Evolutionary conservation across 352 stramenopile genomes (phyloP), one percentile per base, ranked within the genome.

Genomic region (Pythium sukuiense): DNA sequence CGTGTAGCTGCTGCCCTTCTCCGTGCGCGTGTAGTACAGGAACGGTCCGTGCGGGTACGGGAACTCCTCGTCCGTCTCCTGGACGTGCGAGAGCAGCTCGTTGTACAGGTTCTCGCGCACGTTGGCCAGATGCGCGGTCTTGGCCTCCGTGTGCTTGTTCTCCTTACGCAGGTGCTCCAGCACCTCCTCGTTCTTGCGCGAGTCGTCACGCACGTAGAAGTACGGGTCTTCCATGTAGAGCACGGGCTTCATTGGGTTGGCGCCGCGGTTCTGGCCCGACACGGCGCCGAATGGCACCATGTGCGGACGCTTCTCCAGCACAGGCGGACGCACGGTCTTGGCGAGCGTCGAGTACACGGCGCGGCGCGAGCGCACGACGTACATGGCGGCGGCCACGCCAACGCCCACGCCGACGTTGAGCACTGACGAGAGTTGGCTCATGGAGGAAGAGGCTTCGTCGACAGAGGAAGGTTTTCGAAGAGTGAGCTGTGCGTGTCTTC

Each of bases 201-300:
- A 78, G 66, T 99, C 95, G 71, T 99, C 96, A 33, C 95, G 90
- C 54, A 98, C 83, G 92, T 97, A 99, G 59, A 95, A 97, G 76
- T 98, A 99, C 54, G 92, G 93, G 81, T 99, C 93, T 24, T 95
- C 85, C 53, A 98, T 74, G 56, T 92, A 84, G 66, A 93, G 65
- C 24, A 93, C 77, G 27, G 95, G 95, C 64, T 96, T 88, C 74
- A 99, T 95, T 33, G 97, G 88, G 61, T 84, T 84, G 57, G 82
- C 66, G 0, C 89, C 89, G 41, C 89, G 86, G 71, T 95, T 96
- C 69, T 95, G 80, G 32, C 80, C 81, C 0, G 71, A 65, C n/a
- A 94, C 81, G 14, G 79, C 85, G 27, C 88, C 88, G 63, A 96
- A 93, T 7, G 84, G 83, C 48, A 95, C 87, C 81, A 91, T 95